These are phyloP conservation scores for Wallacemonas rigidus DNA, from an alignment of 208 protist species.

Conservation along the genomic window DNA sequence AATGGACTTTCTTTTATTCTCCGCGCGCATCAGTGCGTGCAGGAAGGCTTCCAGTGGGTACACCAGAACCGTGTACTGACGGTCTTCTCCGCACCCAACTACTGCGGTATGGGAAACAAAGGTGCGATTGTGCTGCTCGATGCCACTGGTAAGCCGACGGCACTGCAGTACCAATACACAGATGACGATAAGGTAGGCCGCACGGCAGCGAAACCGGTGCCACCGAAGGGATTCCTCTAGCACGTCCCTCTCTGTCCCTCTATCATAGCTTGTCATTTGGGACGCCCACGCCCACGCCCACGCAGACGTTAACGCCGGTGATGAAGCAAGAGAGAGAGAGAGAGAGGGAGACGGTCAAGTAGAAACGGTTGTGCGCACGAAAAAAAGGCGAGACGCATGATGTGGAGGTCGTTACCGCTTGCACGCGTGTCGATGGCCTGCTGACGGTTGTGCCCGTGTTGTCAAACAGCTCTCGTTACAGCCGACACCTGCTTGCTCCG, in stretches of 20 bases:
- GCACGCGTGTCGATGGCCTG: no score
- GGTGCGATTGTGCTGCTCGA: conserved; percentile 94
- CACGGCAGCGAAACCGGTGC: conserved; percentile 31
- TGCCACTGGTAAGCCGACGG: conserved; percentile 33
- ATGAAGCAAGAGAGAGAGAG: conserved; percentile 13
- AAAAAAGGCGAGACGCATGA: no score
- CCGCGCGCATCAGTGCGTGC: conserved; percentile 98
- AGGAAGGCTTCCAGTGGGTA: conserved; percentile 99
- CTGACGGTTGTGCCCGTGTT: no score
- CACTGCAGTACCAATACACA: conserved; percentile 71
- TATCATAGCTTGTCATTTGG: neutral
- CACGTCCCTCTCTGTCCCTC: neutral
- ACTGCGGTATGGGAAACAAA: conserved; percentile 99
- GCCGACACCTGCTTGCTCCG: no score
- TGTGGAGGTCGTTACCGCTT: no score
- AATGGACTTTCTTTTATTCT: conserved; percentile 98
- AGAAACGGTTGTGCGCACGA: neutral
- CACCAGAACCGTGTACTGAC: conserved; percentile 98
- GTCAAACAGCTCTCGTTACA: no score
- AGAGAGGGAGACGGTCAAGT: neutral
- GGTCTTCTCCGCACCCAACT: conserved; percentile 99
- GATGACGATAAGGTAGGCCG: conserved; percentile 18
- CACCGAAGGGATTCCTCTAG: conserved; percentile 36
- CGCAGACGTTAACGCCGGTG: conserved; percentile 26
- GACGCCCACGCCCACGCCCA: neutral